A percentile compares a stretch with the other conserved stretches of the same genome.
These are phyloP conservation scores for Arthrobotrys pseudoclavata DNA, from an alignment of 2,329 filamentous ascomycete species.

Conservation along the genomic window DNA sequence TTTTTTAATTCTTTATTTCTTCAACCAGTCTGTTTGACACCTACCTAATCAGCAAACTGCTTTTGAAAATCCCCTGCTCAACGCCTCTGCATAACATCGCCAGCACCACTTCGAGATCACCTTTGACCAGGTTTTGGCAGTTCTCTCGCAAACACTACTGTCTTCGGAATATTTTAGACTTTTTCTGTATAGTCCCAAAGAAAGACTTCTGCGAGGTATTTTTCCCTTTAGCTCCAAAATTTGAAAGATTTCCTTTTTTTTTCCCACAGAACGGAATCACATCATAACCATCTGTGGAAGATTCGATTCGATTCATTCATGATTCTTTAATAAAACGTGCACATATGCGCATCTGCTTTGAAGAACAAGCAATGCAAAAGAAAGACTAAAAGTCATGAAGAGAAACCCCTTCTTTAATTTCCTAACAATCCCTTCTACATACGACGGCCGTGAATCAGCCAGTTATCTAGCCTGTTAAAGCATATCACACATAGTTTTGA, in stretches of 20 bases:
- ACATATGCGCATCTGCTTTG: constrained; percentile 6
- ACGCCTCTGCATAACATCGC: constrained; percentile 53
- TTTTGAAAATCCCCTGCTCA: constrained; percentile 48
- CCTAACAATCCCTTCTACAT: constrained; percentile 30
- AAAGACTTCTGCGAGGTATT: constrained; percentile 51
- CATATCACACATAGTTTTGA: constrained; percentile 34
- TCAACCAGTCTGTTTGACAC: constrained; percentile 24
- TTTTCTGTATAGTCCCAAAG: constrained; percentile 40
- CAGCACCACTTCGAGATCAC: constrained; percentile 40
- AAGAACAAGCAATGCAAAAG: constrained; percentile 36
- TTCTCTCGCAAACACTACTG: constrained; percentile 52
- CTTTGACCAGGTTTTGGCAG: constrained; percentile 55
- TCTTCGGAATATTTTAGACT: constrained; percentile 60
- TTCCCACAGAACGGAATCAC: not conserved
- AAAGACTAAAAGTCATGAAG: constrained; percentile 29
- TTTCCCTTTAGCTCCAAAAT: constrained; percentile 28
- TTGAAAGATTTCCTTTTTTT: not conserved
- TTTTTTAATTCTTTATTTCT: not conserved
- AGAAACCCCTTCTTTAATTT: constrained; percentile 54
- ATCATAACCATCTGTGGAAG: constrained; percentile 26
- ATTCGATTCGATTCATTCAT: constrained; percentile 5
- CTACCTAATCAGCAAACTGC: constrained; percentile 41
- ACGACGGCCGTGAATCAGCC: not conserved
- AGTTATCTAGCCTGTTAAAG: not conserved
- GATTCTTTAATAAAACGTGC: constrained; percentile 13